A percentile compares a stretch with the other conserved stretches of the same genome.
Evolutionary conservation across 108 stramenopile species (phyloP).

Genomic region (Nitzschia sp.): DNA sequence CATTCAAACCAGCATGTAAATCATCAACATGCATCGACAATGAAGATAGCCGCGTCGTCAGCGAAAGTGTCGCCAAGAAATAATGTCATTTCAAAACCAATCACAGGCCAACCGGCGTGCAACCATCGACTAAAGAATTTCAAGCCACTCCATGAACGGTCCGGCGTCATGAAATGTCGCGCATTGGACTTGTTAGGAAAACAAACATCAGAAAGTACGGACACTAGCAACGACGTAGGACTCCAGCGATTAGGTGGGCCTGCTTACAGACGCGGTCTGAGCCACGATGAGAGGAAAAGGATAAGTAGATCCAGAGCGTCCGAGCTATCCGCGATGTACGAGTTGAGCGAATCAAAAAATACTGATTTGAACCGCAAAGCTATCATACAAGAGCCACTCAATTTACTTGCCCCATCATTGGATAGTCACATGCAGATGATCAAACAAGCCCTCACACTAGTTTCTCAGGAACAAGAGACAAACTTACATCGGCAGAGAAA

Average conservation of each 20-base stretch:
- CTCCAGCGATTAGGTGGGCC: not conserved
- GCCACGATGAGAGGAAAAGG: constrained; percentile 1
- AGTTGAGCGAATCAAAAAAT: not conserved
- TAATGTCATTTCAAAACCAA: no score
- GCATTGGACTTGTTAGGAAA: constrained; percentile 4
- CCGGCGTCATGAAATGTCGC: constrained; percentile 8
- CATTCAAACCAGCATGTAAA: no score
- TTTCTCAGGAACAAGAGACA: not conserved
- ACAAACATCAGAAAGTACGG: not conserved
- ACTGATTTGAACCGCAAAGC: not conserved
- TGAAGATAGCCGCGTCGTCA: no score
- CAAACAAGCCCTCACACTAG: not conserved
- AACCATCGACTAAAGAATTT: no score
- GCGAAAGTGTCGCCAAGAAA: no score
- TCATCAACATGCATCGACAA: no score
- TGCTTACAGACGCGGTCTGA: not conserved
- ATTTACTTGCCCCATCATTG: not conserved
- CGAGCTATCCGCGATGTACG: not conserved
- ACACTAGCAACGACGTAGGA: not conserved
- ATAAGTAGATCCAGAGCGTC: constrained; percentile 4
- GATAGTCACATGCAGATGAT: not conserved
- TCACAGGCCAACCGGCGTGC: no score
- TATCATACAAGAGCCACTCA: not conserved
- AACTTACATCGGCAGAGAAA: no score
- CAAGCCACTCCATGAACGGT: constrained; percentile 3